Evolutionary conservation across 305 asterid species (phyloP).

Genomic region (Solanum aculeatissimum): DNA sequence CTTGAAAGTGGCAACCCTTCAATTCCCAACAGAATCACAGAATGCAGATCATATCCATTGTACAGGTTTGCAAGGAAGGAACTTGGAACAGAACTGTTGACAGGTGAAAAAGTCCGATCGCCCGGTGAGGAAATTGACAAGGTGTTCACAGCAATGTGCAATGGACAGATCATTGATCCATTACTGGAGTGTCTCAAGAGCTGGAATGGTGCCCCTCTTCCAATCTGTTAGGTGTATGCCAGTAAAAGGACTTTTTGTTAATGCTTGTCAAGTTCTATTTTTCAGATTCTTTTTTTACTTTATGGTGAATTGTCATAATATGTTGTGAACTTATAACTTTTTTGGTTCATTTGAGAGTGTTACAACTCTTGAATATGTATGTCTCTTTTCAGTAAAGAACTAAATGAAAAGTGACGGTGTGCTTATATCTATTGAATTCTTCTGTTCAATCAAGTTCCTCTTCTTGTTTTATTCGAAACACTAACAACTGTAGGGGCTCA

Average conservation of each 20-base stretch:
- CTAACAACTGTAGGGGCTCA: neutral
- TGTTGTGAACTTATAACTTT: neutral
- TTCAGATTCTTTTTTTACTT: neutral
- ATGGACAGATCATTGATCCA: slow-evolving; percentile 56
- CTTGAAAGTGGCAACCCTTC: slow-evolving; percentile 49
- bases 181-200: slow-evolving; percentile 63
- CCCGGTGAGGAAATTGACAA: slow-evolving; percentile 79
- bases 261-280: neutral
- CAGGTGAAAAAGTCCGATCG: slow-evolving; percentile 59
- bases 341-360: neutral
- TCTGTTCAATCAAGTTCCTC: neutral
- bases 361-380: neutral
- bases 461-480: neutral
- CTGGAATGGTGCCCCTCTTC: slow-evolving; percentile 80
- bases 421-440: neutral
- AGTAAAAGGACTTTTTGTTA: neutral
- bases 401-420: neutral
- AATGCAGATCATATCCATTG: slow-evolving; percentile 77
- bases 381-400: slow-evolving; percentile 1
- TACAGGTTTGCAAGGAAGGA: slow-evolving; percentile 53
- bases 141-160: slow-evolving; percentile 59
- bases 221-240: slow-evolving; percentile 5
- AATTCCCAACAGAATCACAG: slow-evolving; percentile 46
- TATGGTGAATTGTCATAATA: neutral
- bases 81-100: slow-evolving; percentile 36